phyloP scores from a whole-genome alignment of 371 early-diverging fungal genomes.

The Encephalitozoon intestinalis region DNA sequence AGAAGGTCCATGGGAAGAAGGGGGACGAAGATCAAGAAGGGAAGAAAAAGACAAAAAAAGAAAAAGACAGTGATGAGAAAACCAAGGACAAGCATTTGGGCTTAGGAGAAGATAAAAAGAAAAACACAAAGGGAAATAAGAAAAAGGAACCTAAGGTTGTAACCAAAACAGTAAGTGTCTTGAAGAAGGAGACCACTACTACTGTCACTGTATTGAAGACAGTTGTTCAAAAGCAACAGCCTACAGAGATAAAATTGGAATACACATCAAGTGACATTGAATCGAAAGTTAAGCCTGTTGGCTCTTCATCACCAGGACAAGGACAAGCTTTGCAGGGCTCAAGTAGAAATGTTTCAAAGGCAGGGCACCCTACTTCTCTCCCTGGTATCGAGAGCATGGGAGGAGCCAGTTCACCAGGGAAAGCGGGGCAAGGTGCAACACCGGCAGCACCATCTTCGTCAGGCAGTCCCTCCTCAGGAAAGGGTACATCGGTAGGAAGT shows the following conservation, averaged over 20 bases:
- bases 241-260: constrained; percentile 42
- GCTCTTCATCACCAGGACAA: background rate
- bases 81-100: background rate
- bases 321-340: background rate
- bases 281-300: background rate
- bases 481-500: background rate
- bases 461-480: background rate
- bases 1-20: background rate
- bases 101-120: background rate
- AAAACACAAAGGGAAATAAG: background rate
- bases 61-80: background rate
- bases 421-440: too few relatives aligned
- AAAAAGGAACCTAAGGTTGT: background rate
- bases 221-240: constrained; percentile 3
- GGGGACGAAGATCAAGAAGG: background rate
- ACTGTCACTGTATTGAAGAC: constrained; percentile 20
- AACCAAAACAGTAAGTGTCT: background rate
- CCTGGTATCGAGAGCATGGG: background rate
- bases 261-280: constrained; percentile 14
- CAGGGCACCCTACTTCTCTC: background rate
- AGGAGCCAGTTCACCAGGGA: background rate
- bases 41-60: background rate
- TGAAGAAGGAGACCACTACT: background rate
- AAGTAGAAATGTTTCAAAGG: background rate
- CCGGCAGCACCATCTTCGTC: background rate